Base-by-base conservation (phyloP, 495 filamentous ascomycete genomes). In the Xylaria castorea region DNA sequence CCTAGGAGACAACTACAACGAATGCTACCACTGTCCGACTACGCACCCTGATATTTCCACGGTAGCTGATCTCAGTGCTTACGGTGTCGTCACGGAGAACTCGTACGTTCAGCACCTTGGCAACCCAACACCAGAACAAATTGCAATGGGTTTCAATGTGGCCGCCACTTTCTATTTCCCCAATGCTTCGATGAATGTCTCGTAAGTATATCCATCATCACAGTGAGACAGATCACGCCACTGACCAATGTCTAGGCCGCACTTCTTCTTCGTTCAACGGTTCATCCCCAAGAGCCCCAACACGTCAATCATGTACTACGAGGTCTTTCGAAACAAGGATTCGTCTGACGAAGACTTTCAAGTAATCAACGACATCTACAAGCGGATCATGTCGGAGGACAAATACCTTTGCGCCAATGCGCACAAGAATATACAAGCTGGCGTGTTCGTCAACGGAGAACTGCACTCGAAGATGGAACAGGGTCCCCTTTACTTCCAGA, bases 1-100 rank as follows among this genome's bases (percentile, higher is more conserved):
- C 62, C 69, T 85, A 11, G 80, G 81, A 38, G 84, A 86, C 71
- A 85, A 84, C 76, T 87, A 85, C 75, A 86, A 84, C 74, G 84
- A 88, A 73, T 87, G 86, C 71, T 87, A 87, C 67, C 87, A 87
- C 74, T 88, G 86, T 74, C 79, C 74, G 30, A 86, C 84, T 40
- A 80, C 84, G 1, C 85, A 88, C 60, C 85, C 85, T 1, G 81
- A 84, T 68, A 81, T 87, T 66, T 77, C 82, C 12, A 80, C 79
- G 20, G 70, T 85, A 16, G 78, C 83, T 12, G 80, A 87, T 71
- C 76, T 87, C 16, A 78, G 76, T 22, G 78, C 80, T 16, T 86
- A 87, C 74, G 74, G 77, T 22, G 84, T 87, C 11, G 76, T 82
- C 51, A 80, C 82, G 5, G 81, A 79, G 36, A 78, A 76, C 36